Conservation (phyloP, 2,329 filamentous ascomycete species). For the Botrytis byssoidea region DNA sequence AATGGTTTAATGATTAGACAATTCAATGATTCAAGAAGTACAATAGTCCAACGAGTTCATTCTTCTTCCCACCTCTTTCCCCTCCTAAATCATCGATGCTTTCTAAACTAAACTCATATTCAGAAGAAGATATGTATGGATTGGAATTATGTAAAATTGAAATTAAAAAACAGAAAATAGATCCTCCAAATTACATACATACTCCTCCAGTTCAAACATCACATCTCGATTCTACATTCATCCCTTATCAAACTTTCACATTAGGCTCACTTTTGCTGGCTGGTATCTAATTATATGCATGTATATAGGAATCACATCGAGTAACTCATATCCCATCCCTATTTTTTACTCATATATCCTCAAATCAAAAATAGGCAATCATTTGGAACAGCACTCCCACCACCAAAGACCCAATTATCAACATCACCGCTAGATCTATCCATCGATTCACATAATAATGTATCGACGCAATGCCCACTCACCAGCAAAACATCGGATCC, state of each 20-base stretch:
- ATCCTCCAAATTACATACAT: neutral
- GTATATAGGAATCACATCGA: neutral
- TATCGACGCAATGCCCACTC: neutral
- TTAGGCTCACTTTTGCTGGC: too few species aligned
- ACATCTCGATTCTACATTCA: rapidly evolving
- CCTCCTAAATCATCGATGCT: neutral
- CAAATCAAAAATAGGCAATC: too few species aligned
- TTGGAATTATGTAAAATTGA: neutral
- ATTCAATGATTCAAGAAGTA: too few species aligned
- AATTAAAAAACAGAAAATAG: neutral
- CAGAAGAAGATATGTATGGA: neutral
- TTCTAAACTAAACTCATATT: rapidly evolving
- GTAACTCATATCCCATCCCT: neutral
- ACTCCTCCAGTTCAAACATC: neutral
- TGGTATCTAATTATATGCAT: too few species aligned
- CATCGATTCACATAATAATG: neutral
- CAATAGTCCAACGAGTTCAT: too few species aligned
- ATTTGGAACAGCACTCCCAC: too few species aligned
- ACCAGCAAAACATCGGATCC: neutral
- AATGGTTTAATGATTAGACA: too few species aligned
- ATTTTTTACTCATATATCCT: rapidly evolving
- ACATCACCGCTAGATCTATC: neutral
- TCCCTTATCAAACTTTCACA: neutral
- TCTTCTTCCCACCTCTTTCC: neutral
- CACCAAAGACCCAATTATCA: too few species aligned